Conservation (phyloP, 352 stramenopile species). For the Pythium dissimile region DNA sequence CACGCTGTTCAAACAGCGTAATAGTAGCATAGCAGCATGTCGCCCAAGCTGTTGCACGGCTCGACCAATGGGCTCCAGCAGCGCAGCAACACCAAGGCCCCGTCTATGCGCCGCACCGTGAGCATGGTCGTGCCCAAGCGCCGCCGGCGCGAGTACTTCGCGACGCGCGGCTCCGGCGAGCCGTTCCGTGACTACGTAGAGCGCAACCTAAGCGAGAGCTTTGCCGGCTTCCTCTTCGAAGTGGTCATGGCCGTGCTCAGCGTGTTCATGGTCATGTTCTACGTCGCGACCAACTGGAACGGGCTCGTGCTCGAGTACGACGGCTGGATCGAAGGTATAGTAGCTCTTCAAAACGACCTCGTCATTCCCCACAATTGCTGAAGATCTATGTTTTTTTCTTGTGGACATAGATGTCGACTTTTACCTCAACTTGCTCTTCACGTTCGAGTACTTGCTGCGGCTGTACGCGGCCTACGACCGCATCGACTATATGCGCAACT, state of each 20-base stretch:
- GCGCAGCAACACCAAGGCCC: conserved; percentile 22
- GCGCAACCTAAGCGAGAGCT: conserved; percentile 69
- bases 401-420: conserved; percentile 59
- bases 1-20: no score
- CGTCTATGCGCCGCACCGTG: conserved; percentile 28
- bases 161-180: conserved; percentile 36
- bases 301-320: conserved; percentile 25
- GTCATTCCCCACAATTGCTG: no score
- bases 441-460: conserved; percentile 56
- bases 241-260: conserved; percentile 47
- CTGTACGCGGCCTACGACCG: conserved; percentile 65
- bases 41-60: background rate
- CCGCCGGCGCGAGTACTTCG: conserved; percentile 34
- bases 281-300: conserved; percentile 64
- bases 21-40: no score
- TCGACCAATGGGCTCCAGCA: conserved; percentile 13
- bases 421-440: conserved; percentile 62
- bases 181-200: conserved; percentile 61
- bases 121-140: conserved; percentile 29
- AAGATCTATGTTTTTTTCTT: no score
- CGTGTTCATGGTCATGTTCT: conserved; percentile 61
- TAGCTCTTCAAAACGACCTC: no score
- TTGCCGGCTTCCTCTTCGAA: conserved; percentile 38
- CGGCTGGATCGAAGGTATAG: conserved; percentile 48
- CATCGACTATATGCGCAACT: conserved; percentile 46